A percentile compares a stretch with the other conserved stretches of the same genome.
phyloP scores from a whole-genome alignment of 345 rosid species.

The Raphanus sativus region DNA sequence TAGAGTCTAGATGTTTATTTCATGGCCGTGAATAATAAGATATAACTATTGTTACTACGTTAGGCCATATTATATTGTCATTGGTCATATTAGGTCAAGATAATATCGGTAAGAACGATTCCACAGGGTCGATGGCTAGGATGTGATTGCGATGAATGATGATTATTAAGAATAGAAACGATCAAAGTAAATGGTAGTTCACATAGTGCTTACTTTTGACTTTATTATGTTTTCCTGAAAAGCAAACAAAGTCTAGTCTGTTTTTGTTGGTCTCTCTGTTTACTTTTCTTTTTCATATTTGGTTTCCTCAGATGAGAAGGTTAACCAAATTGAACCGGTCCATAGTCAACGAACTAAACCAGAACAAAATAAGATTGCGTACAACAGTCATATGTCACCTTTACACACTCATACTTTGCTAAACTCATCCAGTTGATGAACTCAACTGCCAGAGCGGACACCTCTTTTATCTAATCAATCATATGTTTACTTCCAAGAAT shows the following conservation, averaged over 20 bases:
- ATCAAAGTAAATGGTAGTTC: not conserved
- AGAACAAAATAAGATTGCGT: conserved; percentile 3
- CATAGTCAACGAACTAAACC: conserved; percentile 2
- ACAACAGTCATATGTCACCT: not conserved
- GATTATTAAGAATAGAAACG: too few species aligned
- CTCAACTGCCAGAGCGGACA: conserved; percentile 1
- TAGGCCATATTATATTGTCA: not conserved
- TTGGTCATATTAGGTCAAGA: too few species aligned
- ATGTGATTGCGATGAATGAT: too few species aligned
- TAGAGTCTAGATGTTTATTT: not conserved
- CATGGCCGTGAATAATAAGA: not conserved
- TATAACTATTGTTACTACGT: not conserved
- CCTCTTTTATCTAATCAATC: not conserved
- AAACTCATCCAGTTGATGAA: conserved; percentile 24
- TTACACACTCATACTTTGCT: conserved; percentile 14
- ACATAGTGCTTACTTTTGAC: conserved; percentile 11
- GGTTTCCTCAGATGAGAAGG: conserved; percentile 1
- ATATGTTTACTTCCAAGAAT: conserved; percentile 59
- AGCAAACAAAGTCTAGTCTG: not conserved
- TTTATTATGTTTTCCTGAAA: conserved; percentile 11
- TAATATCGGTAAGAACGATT: too few species aligned
- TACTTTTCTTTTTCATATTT: not conserved
- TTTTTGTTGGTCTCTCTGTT: not conserved
- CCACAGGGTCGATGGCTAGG: too few species aligned
- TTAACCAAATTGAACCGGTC: not conserved